Evolutionary conservation across 192 early-diverging fungal genomes (phyloP).

Genomic region (Rhizophlyctis rosea): DNA sequence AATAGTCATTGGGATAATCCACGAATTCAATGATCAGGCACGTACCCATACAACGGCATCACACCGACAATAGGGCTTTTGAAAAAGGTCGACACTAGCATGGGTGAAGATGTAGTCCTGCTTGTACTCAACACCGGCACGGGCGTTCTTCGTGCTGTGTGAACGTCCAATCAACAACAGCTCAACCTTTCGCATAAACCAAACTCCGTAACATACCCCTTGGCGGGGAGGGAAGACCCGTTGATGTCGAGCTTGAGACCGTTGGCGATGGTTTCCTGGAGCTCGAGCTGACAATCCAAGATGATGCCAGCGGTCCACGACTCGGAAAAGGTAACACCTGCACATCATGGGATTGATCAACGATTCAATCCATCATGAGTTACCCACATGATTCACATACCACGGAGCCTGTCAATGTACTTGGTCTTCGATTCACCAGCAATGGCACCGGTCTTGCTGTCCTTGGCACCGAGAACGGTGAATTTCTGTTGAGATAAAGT

Average conservation of each 20-base stretch:
- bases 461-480: conserved; percentile 90
- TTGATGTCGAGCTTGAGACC: conserved; percentile 93
- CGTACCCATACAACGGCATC: conserved; percentile 78
- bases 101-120: conserved; percentile 91
- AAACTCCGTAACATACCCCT: conserved; percentile 45
- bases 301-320: conserved; percentile 95
- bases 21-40: not conserved
- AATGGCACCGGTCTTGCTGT: conserved; percentile 93
- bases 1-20: not conserved
- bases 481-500: conserved; percentile 63
- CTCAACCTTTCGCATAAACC: not conserved
- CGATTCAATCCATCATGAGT: not conserved
- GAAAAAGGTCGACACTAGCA: conserved; percentile 88
- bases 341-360: not conserved
- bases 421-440: conserved; percentile 97
- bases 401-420: conserved; percentile 90
- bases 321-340: conserved; percentile 87
- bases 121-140: conserved; percentile 89
- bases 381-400: conserved; percentile 30
- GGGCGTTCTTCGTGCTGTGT: conserved; percentile 69
- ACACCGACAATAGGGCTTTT: conserved; percentile 82
- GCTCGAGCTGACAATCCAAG: conserved; percentile 86
- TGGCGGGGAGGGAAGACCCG: conserved; percentile 79
- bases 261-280: conserved; percentile 90
- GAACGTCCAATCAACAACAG: not conserved